phyloP scores from a whole-genome alignment of 2,329 filamentous ascomycete species.

The Blumeria graminis region DNA sequence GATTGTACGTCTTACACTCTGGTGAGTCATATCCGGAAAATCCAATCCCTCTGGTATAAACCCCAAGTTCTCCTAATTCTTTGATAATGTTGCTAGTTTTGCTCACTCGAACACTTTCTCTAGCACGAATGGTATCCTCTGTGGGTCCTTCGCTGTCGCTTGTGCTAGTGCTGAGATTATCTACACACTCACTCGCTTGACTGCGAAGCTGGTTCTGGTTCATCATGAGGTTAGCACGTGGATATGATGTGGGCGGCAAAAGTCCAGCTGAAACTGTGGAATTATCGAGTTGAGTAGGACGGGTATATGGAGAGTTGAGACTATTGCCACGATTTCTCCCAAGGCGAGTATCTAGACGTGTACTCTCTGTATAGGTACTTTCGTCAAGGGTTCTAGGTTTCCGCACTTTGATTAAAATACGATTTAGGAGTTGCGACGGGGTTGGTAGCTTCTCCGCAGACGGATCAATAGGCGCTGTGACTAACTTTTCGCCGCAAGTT shows the following conservation, averaged over 20 bases:
- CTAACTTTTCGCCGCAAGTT: conserved; percentile 55
- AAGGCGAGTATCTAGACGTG: conserved; percentile 9
- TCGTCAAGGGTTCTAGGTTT: conserved; percentile 27
- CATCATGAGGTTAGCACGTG: conserved; percentile 6
- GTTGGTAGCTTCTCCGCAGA: conserved; percentile 50
- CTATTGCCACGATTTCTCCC: conserved; percentile 39
- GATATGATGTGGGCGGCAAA: conserved; percentile 26
- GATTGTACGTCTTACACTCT: conserved; percentile 71
- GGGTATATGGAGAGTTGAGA: conserved; percentile 52
- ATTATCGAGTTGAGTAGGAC: conserved; percentile 35
- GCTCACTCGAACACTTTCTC: conserved; percentile 30
- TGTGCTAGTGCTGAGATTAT: conserved; percentile 32
- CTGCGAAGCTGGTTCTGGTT: conserved; percentile 7
- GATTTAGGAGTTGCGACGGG: conserved; percentile 61
- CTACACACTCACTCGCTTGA: conserved; percentile 18
- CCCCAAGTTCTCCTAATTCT: conserved; percentile 61
- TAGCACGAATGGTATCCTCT: conserved; percentile 25
- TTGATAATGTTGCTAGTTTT: conserved; percentile 67
- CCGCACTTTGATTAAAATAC: conserved; percentile 88
- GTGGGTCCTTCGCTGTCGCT: conserved; percentile 59
- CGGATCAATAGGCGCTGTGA: conserved; percentile 50
- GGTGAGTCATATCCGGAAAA: conserved; percentile 57
- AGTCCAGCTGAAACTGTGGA: conserved; percentile 25
- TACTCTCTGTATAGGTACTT: conserved; percentile 20
- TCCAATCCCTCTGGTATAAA: conserved; percentile 52